These are phyloP conservation scores for Leucocoprinus birnbaumii DNA, from an alignment of 768 basidiomycete genomes.

Conservation along the genomic window DNA sequence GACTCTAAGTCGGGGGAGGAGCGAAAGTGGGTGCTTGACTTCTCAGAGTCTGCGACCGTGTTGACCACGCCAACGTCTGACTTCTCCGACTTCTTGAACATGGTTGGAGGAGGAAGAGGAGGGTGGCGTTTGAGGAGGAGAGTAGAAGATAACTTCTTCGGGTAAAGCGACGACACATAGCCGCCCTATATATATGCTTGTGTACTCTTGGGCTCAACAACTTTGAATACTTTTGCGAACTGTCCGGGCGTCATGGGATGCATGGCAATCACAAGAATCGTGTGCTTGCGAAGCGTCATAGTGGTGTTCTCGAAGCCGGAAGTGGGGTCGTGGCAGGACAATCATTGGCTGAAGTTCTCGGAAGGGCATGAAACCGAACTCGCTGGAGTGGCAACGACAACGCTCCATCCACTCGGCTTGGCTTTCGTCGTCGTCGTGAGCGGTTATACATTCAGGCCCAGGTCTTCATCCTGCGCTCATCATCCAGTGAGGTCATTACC, in stretches of 20 bases:
- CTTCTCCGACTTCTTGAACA: not conserved
- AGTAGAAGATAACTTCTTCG: not conserved
- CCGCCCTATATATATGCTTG: not conserved
- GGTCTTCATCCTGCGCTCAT: no score
- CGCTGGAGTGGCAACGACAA: no score
- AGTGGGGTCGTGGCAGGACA: conserved; percentile 1
- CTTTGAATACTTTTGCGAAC: not conserved
- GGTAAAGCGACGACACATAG: not conserved
- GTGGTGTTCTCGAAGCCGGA: conserved; percentile 4
- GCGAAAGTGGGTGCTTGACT: not conserved
- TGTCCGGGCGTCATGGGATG: conserved; percentile 1
- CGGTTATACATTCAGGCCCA: no score
- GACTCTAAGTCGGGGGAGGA: conserved; percentile 14
- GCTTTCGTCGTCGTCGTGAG: no score
- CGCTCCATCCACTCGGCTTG: no score
- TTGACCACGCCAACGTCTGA: not conserved
- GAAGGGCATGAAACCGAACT: no score
- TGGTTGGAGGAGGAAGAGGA: not conserved
- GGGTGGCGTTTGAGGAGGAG: not conserved
- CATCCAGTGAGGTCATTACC: no score
- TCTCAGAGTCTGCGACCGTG: conserved; percentile 3
- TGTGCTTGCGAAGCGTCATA: not conserved
- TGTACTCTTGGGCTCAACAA: not conserved
- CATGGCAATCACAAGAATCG: not conserved
- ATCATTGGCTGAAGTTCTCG: not conserved